phyloP scores from a whole-genome alignment of 2,329 filamentous ascomycete species.

The Diaporthe eres region DNA sequence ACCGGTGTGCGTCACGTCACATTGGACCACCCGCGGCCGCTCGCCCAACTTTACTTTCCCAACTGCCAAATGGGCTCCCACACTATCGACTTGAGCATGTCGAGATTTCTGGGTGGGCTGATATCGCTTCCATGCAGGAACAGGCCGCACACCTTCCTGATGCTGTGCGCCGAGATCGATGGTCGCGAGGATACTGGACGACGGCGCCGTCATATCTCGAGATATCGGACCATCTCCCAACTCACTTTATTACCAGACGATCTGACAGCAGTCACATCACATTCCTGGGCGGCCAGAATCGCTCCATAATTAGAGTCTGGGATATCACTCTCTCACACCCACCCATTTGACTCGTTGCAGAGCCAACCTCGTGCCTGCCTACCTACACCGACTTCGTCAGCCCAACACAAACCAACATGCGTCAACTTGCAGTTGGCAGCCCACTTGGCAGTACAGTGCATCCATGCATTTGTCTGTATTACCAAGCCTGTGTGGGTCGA shows the following conservation, averaged over 20 bases:
- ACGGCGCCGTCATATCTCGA: constrained; percentile 12
- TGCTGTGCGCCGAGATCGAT: constrained; percentile 28
- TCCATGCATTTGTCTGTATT: not conserved
- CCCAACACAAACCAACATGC: not conserved
- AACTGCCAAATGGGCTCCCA: constrained; percentile 21
- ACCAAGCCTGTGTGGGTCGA: constrained; percentile 10
- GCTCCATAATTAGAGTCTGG: constrained; percentile 27
- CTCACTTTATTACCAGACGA: not conserved
- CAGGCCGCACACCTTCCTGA: constrained; percentile 13
- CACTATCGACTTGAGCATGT: not conserved
- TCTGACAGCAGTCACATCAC: constrained; percentile 23
- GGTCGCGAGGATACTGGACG: constrained; percentile 1
- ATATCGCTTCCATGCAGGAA: constrained; percentile 31
- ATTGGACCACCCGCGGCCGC: constrained; percentile 10
- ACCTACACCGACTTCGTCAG: constrained; percentile 7
- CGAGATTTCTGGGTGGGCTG: constrained; percentile 10
- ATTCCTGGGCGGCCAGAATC: not conserved
- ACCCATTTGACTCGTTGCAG: not conserved
- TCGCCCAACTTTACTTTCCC: not conserved
- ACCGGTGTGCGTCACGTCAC: constrained; percentile 20
- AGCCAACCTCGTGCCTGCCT: not conserved
- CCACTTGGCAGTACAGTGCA: constrained; percentile 23
- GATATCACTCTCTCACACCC: constrained; percentile 14
- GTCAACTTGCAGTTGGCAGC: not conserved
- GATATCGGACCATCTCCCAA: not conserved